A percentile compares a stretch with the other conserved stretches of the same genome.
Conservation (phyloP, 352 stramenopile species). For the Phytopythium sindhum region DNA sequence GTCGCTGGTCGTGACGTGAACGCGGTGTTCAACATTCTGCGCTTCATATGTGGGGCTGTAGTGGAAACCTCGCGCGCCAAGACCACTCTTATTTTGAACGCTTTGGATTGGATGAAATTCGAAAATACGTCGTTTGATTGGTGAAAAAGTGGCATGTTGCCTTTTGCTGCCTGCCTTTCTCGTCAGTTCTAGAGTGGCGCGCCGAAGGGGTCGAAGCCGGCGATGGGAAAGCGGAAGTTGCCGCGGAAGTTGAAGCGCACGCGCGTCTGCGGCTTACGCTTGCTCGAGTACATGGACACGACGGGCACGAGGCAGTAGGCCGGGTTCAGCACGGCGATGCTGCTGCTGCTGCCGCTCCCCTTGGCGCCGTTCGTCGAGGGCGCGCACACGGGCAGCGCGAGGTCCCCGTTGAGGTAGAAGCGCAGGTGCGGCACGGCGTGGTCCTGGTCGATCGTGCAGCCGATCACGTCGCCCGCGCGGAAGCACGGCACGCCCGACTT, state of each 20-base stretch:
- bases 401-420: conserved; percentile 76
- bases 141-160: neutral
- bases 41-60: no score
- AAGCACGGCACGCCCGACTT: conserved; percentile 66
- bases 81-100: neutral
- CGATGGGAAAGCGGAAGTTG: conserved; percentile 63
- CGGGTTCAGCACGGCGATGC: conserved; percentile 50
- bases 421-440: conserved; percentile 52
- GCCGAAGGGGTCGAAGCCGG: conserved; percentile 67
- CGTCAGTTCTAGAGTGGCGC: conserved; percentile 29
- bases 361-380: neutral
- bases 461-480: conserved; percentile 59
- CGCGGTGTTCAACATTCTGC: no score
- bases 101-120: conserved; percentile 16
- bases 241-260: conserved; percentile 79
- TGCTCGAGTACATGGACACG: conserved; percentile 76
- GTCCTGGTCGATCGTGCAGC: conserved; percentile 78
- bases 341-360: neutral
- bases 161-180: neutral
- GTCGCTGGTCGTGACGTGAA: no score
- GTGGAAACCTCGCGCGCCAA: no score
- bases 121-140: neutral
- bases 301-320: conserved; percentile 61
- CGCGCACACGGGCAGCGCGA: conserved; percentile 36
- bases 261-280: conserved; percentile 63